Evolutionary conservation across 306 rosid genomes (phyloP), one percentile per base, ranked within the genome.

Genomic region (Cercis canadensis): DNA sequence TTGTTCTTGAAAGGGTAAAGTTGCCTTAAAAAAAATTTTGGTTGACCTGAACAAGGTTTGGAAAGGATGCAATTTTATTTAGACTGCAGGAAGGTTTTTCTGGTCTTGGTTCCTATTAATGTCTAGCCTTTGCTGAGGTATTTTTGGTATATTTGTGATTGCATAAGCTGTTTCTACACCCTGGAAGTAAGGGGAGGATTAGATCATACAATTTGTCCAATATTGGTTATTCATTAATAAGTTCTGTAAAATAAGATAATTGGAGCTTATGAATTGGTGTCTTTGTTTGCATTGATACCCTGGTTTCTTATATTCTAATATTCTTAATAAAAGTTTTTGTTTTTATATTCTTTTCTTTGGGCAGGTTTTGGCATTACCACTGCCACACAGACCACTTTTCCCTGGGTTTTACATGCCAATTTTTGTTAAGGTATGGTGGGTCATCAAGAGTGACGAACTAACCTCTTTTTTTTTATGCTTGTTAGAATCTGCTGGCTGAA

Each of bases 401-500:
- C 99, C 99, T 1, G 99, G 99, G 65, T 95, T 95, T 82, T 95
- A 95, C 86, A 95, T 95, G 99, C 99, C 99, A 75, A 83, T 95
- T 47, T 89, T 73, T 83, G 96, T 95, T 69, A 95, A 95, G 99
- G 99, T 95, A 86, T 33, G 71, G 37, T 43, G 71, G 62, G 45
- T 55, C 69, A 39, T 75, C 43, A 47, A 72, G 21, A 59, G 46
- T 31, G 15, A 51, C 49, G 39, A 69, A 72, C 21, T 59, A 11
- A 39, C 53, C 29, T 41, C n/a, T 52, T 21, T 51, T 59, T 15
- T 39, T 65, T 12, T 54, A 44, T 62, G 34, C 36, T 45, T 52
- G n/a, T 45, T 34, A 49, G 53, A 11, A 33, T 55, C 56, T 53
- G 73, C 56, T 52, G 62, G 64, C 36, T 62, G 56, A 74, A 65